Base-by-base conservation (phyloP, 2,329 filamentous ascomycete species). In the Aspergillus sp. region DNA sequence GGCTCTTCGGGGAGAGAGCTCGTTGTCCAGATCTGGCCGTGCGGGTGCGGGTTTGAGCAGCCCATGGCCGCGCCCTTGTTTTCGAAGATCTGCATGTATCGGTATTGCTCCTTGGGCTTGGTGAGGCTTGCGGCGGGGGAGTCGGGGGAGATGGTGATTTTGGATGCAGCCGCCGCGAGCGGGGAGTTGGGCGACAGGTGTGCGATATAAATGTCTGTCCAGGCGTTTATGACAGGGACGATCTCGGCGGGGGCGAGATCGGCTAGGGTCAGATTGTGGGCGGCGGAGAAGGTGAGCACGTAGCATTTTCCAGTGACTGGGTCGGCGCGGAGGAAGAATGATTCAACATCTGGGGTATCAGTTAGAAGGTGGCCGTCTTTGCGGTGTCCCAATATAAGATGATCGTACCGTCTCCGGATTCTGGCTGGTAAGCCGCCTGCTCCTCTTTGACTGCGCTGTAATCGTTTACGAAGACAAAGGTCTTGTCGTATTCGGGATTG, bases 61-160 rank as follows among this genome's bases (percentile, higher is more conserved):
- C 95, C 95, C 95, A 99, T 99, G 11, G 93, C 91, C 1, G 90
- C 87, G 52, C 95, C 95, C 78, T 99, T 99, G 81, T 99, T 99
- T 79, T 99, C 95, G 62, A 99, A 99, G 63, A 99, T 98, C 73
- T 99, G 95, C 93, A 99, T 97, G 78, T 96, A 98, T 54, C 90
- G 86, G 68, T 96, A 91, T 75, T 96, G 91, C 53, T 90, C 84
- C 52, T 82, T 86, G 4, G 91, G 88, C 27, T 78, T 76, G 7
- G 77, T 65, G 17, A 83, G 71, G 49, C 69, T 70, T 21, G 77
- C 73, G 12, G 79, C 75, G 9, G 79, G 74, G 21, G 77, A 75
- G 39, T 78, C 72, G 8, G 81, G 78, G 6, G 80, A 75, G 39
- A 83, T 68, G 6, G 78, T 77, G 8, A 77, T 80, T 4, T 78